These are phyloP conservation scores for Fusarium illudens DNA, from an alignment of 2,329 filamentous ascomycete species.

Conservation along the genomic window DNA sequence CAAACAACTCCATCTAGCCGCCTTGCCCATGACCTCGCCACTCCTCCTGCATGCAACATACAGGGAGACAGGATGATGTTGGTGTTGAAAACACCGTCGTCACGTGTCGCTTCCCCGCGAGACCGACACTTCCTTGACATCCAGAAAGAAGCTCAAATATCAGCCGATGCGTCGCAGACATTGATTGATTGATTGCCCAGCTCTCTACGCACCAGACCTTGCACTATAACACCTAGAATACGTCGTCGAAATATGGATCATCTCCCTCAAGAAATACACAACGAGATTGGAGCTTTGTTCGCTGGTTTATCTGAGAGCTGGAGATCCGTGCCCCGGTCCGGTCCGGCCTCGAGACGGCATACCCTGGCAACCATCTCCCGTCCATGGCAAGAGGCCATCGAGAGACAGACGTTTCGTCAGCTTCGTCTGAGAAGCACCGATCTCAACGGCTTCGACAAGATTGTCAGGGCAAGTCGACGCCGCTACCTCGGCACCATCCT, in stretches of 20 bases:
- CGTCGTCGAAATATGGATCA: slow-evolving; percentile 11
- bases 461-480: slow-evolving; percentile 24
- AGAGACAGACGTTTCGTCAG: slow-evolving; percentile 30
- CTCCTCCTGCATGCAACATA: slow-evolving; percentile 7
- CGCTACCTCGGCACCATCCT: slow-evolving; percentile 25
- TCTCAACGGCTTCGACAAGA: slow-evolving; percentile 24
- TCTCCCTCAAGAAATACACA: slow-evolving; percentile 29
- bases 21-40: slow-evolving; percentile 6
- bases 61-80: slow-evolving; percentile 2
- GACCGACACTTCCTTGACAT: background rate
- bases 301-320: slow-evolving; percentile 17
- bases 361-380: slow-evolving; percentile 34
- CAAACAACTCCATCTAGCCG: background rate
- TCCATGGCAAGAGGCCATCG: slow-evolving; percentile 34
- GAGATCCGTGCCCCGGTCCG: slow-evolving; percentile 17
- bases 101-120: slow-evolving; percentile 3
- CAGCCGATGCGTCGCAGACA: background rate
- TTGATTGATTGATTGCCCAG: background rate
- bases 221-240: background rate
- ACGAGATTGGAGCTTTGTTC: slow-evolving; percentile 29
- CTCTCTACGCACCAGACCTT: background rate
- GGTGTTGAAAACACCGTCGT: background rate
- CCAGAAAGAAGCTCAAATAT: slow-evolving; percentile 2
- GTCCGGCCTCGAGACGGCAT: slow-evolving; percentile 14
- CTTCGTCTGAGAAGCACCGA: slow-evolving; percentile 32